A percentile compares a stretch with the other conserved stretches of the same genome.
Evolutionary conservation across 1,139 yeast genomes (phyloP).

Genomic region (Saccharomyces uvarum): DNA sequence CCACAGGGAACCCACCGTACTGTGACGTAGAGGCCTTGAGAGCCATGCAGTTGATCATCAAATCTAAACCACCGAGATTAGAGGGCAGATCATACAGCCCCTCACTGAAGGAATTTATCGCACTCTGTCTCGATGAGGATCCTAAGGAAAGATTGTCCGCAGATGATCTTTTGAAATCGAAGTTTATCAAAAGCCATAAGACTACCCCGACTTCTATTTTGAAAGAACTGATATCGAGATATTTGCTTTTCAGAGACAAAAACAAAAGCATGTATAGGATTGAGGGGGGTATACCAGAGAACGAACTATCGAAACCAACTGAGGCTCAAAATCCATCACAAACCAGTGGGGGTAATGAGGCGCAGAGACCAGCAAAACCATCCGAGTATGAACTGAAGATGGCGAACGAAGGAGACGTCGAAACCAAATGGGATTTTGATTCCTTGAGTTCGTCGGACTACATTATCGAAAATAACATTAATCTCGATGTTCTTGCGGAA

Average conservation of each 20-base stretch:
- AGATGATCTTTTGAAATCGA: conserved; percentile 70
- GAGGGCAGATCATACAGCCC: conserved; percentile 83
- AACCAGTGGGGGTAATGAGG: conserved; percentile 17
- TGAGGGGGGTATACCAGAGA: conserved; percentile 32
- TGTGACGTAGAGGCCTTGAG: conserved; percentile 91
- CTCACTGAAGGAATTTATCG: conserved; percentile 76
- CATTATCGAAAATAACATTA: conserved; percentile 58
- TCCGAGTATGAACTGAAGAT: conserved; percentile 12
- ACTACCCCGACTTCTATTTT: conserved; percentile 52
- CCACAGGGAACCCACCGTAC: conserved; percentile 96
- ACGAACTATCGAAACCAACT: conserved; percentile 29
- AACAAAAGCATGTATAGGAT: conserved; percentile 42
- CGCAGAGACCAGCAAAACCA: conserved; percentile 11
- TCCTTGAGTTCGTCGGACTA: conserved; percentile 66
- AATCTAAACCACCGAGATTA: conserved; percentile 86
- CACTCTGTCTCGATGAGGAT: conserved; percentile 86
- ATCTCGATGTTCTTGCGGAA: conserved; percentile 39
- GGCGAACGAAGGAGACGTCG: conserved; percentile 39
- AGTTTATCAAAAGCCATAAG: conserved; percentile 58
- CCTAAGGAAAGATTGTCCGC: conserved; percentile 86
- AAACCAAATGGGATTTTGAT: conserved; percentile 84
- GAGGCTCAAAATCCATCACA: conserved; percentile 18
- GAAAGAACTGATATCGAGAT: conserved; percentile 73
- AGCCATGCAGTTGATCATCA: conserved; percentile 90
- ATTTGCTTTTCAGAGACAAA: conserved; percentile 71